A percentile compares a stretch with the other conserved stretches of the same genome.
Evolutionary conservation across 1,284 basidiomycete genomes (phyloP).

Genomic region (Boletus smithii): DNA sequence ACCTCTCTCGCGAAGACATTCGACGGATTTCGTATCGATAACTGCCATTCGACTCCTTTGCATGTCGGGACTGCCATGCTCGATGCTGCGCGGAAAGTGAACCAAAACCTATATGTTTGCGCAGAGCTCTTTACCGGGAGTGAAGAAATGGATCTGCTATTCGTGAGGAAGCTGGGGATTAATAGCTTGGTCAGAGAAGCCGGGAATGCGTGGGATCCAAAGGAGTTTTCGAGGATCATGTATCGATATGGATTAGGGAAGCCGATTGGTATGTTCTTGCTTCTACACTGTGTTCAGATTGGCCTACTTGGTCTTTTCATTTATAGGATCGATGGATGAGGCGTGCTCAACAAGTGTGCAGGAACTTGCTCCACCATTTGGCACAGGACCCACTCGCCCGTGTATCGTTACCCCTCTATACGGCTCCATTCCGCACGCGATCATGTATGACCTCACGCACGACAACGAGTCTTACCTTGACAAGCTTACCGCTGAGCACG

Average conservation of each 20-base stretch:
- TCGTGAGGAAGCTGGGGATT: conserved; percentile 87
- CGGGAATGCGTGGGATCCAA: conserved; percentile 84
- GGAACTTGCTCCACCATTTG: conserved; percentile 74
- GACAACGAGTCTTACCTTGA: conserved; percentile 90
- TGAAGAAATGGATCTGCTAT: conserved; percentile 88
- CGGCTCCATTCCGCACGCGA: conserved; percentile 85
- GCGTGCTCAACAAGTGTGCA: conserved; percentile 76
- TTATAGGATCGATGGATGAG: conserved; percentile 82
- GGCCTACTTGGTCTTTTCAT: background rate
- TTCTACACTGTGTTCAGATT: background rate
- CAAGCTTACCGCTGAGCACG: conserved; percentile 90
- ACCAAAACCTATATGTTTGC: conserved; percentile 92
- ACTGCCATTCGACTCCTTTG: conserved; percentile 96
- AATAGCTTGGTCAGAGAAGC: conserved; percentile 91
- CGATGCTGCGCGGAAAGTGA: conserved; percentile 84
- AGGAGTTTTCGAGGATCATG: conserved; percentile 81
- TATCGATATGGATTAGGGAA: conserved; percentile 89
- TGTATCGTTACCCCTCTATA: conserved; percentile 76
- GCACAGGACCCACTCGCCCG: conserved; percentile 70
- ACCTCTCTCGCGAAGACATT: conserved; percentile 77
- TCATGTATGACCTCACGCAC: conserved; percentile 93
- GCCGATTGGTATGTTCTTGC: conserved; percentile 65
- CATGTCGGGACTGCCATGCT: conserved; percentile 91
- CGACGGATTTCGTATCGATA: conserved; percentile 96
- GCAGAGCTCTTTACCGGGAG: conserved; percentile 97